A percentile compares a stretch with the other conserved stretches of the same genome.
These are phyloP conservation scores for Infundibulicybe gibba DNA, from an alignment of 768 basidiomycete species.

Conservation along the genomic window DNA sequence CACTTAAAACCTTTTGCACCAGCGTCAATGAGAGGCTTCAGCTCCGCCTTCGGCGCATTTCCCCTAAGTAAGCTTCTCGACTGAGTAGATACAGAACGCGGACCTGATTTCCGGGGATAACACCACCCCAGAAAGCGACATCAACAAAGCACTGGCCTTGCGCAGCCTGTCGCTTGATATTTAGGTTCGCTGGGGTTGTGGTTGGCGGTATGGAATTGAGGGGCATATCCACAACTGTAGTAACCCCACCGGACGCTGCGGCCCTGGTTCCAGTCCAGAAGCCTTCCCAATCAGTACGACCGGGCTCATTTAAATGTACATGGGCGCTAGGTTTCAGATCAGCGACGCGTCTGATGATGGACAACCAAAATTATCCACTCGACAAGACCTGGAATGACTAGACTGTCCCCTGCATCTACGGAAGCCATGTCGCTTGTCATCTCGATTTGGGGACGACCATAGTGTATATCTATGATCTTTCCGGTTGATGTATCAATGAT, in stretches of 20 bases:
- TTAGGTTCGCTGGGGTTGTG: slow-evolving; percentile 75
- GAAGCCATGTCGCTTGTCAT: too few relatives aligned
- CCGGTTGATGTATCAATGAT: slow-evolving; percentile 54
- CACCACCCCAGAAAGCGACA: slow-evolving; percentile 93
- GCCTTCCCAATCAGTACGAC: slow-evolving; percentile 92
- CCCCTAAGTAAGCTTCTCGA: neutral
- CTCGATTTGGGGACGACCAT: too few relatives aligned
- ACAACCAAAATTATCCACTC: slow-evolving; percentile 49
- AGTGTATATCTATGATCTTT: slow-evolving; percentile 48
- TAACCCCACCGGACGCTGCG: slow-evolving; percentile 92
- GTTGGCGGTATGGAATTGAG: slow-evolving; percentile 97
- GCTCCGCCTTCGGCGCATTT: slow-evolving; percentile 46
- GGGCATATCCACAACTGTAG: slow-evolving; percentile 96
- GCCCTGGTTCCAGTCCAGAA: slow-evolving; percentile 90
- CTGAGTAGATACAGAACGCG: slow-evolving; percentile 8
- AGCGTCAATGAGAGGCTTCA: slow-evolving; percentile 68
- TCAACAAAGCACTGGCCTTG: slow-evolving; percentile 72
- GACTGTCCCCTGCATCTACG: slow-evolving; percentile 54
- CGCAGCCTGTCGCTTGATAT: slow-evolving; percentile 69
- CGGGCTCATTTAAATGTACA: slow-evolving; percentile 93
- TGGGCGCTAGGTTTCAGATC: slow-evolving; percentile 54
- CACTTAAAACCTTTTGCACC: slow-evolving; percentile 98
- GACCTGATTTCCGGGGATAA: slow-evolving; percentile 89
- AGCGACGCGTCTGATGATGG: neutral
- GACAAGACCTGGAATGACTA: slow-evolving; percentile 75